Evolutionary conservation across 768 basidiomycete species (phyloP), one percentile per base, ranked within the genome.

Genomic region (Auriscalpium microsporum): DNA sequence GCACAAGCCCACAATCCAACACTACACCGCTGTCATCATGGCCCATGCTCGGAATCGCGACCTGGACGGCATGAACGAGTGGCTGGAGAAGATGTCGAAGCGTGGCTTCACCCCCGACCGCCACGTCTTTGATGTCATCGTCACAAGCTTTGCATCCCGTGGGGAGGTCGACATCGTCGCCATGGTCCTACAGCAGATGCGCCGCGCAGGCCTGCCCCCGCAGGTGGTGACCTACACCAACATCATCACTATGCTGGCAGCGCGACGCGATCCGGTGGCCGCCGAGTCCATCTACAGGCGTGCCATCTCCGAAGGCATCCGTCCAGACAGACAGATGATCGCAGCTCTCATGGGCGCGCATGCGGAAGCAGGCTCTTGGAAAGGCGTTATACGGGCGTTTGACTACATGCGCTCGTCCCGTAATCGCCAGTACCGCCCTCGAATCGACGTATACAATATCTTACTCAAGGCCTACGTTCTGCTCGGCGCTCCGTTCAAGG

Each of bases 381-480:
- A 72, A 46, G 83, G 83, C 23, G 90, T 86, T 17, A 75, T 91
- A 55, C 76, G 79, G 21, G 72, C 82, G 11, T 95, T 87, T 64
- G 80, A 86, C 59, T 82, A 79, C 59, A 71, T 90, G 46, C 67
- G 69, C 38, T 62, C 71, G 37, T 65, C 72, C 33, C 63, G 65
- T 10, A 49, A 61, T 53, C 68, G 72, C 53, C 65, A 72, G 44
- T 67, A 73, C 45, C 67, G 72, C 50, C 71, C 83, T 40, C 72
- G 78, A 44, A 76, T 86, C 64, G 77, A 82, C 49, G 76, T 86
- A 51, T 85, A 83, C 69, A 92, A 92, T 67, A 82, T 82, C 23
- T 75, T 96, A 23, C 71, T 95, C 61, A 90, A 90, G 69, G 90
- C 91, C 2, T 87, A 90, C 63, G 80, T 95, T 52, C 73, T 86